A percentile compares a stretch with the other conserved stretches of the same genome.
Conservation (phyloP, 805 yeast genomes). For the Brettanomyces anomalus region DNA sequence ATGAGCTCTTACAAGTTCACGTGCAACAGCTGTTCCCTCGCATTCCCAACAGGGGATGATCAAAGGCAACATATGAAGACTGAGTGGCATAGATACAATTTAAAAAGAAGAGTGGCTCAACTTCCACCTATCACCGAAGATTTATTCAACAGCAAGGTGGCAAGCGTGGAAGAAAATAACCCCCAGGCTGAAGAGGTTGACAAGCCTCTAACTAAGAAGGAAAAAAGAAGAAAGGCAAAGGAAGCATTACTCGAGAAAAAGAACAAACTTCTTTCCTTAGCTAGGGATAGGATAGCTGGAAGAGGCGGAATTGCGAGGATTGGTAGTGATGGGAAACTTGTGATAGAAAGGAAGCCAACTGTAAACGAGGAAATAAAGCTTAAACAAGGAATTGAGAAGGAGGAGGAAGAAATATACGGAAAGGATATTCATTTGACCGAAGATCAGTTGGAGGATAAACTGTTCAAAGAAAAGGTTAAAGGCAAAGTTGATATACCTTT, state of each 20-base stretch:
- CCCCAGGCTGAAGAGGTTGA: conserved; percentile 13
- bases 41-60: conserved; percentile 69
- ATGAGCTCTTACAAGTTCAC: conserved; percentile 30
- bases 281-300: conserved; percentile 32
- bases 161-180: conserved; percentile 16
- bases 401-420: conserved; percentile 4
- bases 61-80: conserved; percentile 94
- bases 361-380: conserved; percentile 15
- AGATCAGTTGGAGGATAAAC: conserved; percentile 30
- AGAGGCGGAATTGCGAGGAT: conserved; percentile 19
- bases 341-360: conserved; percentile 7
- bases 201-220: conserved; percentile 31
- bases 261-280: conserved; percentile 37
- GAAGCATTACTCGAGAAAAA: conserved; percentile 42
- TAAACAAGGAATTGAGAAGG: conserved; percentile 10
- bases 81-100: conserved; percentile 95
- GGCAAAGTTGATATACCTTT: conserved; percentile 39
- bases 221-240: conserved; percentile 39
- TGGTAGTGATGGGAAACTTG: conserved; percentile 19
- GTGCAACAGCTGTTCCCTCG: conserved; percentile 84
- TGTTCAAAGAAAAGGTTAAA: conserved; percentile 35
- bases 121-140: conserved; percentile 51
- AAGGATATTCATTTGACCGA: conserved; percentile 6
- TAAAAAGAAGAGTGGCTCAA: conserved; percentile 86
- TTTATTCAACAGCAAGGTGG: conserved; percentile 22